Evolutionary conservation across 2,329 filamentous ascomycete species (phyloP), one percentile per base, ranked within the genome.

Genomic region (Harringtonia lauricola): DNA sequence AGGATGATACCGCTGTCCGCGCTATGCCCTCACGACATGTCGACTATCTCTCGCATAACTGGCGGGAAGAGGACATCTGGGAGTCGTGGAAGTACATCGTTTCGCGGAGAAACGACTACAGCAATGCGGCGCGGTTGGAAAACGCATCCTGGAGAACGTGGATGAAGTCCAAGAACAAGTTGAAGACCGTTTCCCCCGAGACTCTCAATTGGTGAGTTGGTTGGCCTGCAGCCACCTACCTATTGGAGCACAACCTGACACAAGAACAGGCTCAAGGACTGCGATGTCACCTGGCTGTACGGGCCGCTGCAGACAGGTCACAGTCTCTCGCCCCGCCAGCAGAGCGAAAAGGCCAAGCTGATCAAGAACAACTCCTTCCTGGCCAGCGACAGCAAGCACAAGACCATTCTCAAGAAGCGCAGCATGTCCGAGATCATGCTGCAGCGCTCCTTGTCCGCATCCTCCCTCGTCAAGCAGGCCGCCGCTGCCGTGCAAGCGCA

Each of bases 121-220:
- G 78, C 53, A 90, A 95, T 60, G 77, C 83, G 30, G 81, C 81
- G 29, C 74, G 92, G 40, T 64, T 96, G 26, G 92, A 96, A 62
- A 96, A 98, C 62, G 92, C 92, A 3, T 95, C 88, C 1, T 98
- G 92, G 92, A 76, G 92, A 59, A 92, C 88, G 1, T 96, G 92
- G 92, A 84, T 86, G 59, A 96, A 96, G 64, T 74, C 84, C 39
- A 94, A 94, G 64, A 83, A 94, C 61, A 79, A 83, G 34, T 70
- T 96, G 39, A 82, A 79, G 58, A 96, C 90, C 0, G 79, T 96
- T 19, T 88, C 87, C 8, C 88, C 92, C 3, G 89, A 95, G 62
- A 86, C 83, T 2, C 69, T 98, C 44, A 95, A 96, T 64, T 98
- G 92, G 90, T 94, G 64, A 56, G 79, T 70, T 33, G 8, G 47